phyloP scores from a whole-genome alignment of 306 rosid genomes.

The Cucurbita ficifolia region DNA sequence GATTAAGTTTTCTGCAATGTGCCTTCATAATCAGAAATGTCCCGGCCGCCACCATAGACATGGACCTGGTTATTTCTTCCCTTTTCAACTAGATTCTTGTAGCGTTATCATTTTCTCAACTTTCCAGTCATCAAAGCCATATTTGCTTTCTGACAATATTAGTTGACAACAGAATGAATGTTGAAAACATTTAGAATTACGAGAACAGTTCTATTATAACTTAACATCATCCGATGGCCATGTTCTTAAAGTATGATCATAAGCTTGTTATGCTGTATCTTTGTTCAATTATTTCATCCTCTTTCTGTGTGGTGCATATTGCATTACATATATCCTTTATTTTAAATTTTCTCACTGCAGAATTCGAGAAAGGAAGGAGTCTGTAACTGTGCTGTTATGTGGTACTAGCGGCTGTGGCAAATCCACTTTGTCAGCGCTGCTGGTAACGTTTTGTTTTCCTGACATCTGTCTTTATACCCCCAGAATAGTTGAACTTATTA shows the following conservation, averaged over 20 bases:
- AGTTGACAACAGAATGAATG: not conserved
- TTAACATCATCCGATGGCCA: not conserved
- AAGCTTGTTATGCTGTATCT: not conserved
- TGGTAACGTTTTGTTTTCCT: conserved; percentile 36
- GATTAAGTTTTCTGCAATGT: not conserved
- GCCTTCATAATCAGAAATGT: not conserved
- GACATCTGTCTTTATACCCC: not conserved
- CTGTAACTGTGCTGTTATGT: conserved; percentile 75
- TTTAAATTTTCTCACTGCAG: conserved; percentile 26
- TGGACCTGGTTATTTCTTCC: not conserved
- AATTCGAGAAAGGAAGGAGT: conserved; percentile 84
- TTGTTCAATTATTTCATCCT: not conserved
- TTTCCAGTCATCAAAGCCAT: not conserved
- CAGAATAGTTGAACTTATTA: not conserved
- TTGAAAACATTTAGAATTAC: not conserved
- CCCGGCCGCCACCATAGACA: not conserved
- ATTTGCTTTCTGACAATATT: not conserved
- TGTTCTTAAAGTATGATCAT: not conserved
- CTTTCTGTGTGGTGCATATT: not conserved
- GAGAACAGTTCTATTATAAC: not conserved
- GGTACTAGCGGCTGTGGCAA: conserved; percentile 99
- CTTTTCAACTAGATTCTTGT: not conserved
- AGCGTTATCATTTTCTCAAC: not conserved
- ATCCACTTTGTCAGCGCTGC: conserved; percentile 87
- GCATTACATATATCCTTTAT: conserved; percentile 1